Base-by-base conservation (phyloP, 441 rosid genomes). In the Pelargonium fulgidum region DNA sequence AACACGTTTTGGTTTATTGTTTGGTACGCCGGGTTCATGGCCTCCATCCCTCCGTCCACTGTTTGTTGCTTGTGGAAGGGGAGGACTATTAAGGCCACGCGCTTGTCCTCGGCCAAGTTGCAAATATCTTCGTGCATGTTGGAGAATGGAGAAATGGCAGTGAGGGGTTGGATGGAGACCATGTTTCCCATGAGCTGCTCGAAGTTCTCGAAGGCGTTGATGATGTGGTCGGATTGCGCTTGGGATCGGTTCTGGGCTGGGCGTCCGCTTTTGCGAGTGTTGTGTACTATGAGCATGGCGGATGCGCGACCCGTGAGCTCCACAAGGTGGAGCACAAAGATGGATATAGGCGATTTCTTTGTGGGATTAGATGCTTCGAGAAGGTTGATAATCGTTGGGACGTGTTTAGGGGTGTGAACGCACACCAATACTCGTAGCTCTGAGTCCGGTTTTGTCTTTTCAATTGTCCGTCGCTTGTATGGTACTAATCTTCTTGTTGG, bases 251-350 rank as follows among this genome's bases (percentile, higher is more conserved):
- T 92, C 39, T 87, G 82, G 2, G 98, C 98, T 0, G 96, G 90
- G 8, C 87, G 79, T 29, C 96, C 98, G 0, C 89, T 74, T 69
- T 87, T 89, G 2, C 92, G 74, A 7, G 96, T 88, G 72, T 83
- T 89, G 64, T 92, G 99, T 48, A 92, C 97, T 14, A 92, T 92
- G 45, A 95, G 83, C 98, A 95, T 92, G 13, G 99, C 98, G 0
- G 99, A 90, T 16, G 98, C 97, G 16, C 97, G 87, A 0, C 98
- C 98, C 0, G 99, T 95, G 74, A 95, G 97, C 77, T 95, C 98
- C 7, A 95, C 96, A 1, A 95, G 86, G 71, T 90, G 98, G 71
- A 95, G 93, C 42, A 89, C 90, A 16, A 81, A 88, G 11, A 90
- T 81, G 20, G 82, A 84, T 62, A 95, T 80, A 0, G 99, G 98